Evolutionary conservation across 495 filamentous ascomycete species (phyloP).

Genomic region (Cercophora samala): DNA sequence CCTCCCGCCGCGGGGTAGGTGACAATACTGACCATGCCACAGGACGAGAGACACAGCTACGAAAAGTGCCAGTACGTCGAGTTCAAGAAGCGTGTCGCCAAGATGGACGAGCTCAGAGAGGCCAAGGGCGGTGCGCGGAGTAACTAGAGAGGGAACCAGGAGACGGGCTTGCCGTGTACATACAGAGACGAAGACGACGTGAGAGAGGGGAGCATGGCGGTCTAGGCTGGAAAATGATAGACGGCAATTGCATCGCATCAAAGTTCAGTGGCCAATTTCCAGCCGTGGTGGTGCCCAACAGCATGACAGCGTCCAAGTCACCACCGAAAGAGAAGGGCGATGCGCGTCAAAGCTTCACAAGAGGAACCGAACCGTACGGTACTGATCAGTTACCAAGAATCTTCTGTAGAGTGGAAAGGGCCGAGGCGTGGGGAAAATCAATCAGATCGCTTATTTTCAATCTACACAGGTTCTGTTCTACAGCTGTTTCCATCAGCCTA

Average conservation of each 20-base stretch:
- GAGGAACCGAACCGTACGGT: no score
- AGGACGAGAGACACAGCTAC: constrained; percentile 95
- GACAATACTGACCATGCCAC: constrained; percentile 7
- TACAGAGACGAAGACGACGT: no score
- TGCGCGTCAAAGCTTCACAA: no score
- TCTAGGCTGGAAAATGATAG: constrained; percentile 1
- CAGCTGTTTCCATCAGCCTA: not conserved
- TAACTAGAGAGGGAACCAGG: constrained; percentile 52
- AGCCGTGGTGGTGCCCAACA: not conserved
- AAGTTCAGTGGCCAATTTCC: not conserved
- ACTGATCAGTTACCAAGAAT: no score
- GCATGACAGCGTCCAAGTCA: no score
- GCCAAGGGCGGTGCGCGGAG: constrained; percentile 83
- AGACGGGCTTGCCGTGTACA: not conserved
- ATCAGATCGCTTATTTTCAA: not conserved
- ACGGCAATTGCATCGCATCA: constrained; percentile 9
- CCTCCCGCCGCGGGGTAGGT: not conserved
- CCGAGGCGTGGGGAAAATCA: no score
- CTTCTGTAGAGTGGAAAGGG: no score
- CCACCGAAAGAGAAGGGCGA: no score
- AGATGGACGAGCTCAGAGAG: constrained; percentile 93
- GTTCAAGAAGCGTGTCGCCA: constrained; percentile 96
- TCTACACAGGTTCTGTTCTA: not conserved
- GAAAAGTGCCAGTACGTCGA: constrained; percentile 99
- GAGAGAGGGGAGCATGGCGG: not conserved